Base-by-base conservation (phyloP, 148 eudicot species). In the Amaranthus palmeri region DNA sequence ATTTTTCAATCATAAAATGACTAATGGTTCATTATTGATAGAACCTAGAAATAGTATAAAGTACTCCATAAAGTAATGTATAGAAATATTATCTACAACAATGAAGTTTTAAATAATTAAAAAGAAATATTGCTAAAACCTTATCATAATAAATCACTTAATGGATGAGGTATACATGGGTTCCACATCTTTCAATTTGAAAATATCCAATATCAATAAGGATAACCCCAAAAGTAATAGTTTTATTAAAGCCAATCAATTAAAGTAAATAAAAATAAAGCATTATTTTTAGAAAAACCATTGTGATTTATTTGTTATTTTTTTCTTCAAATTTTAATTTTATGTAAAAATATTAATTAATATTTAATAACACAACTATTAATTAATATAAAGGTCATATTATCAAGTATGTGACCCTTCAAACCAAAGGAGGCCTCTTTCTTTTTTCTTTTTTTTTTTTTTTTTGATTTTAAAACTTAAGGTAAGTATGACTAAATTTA, bases 301-400 rank as follows among this genome's bases (percentile, higher is more conserved):
- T 0, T 25, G 2, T 25, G 36, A 25, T 25, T 25, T 25, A 25
- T 25, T 25, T 40, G 47, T 5, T 52, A 68, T 51, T 49, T 59
- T 18, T 45, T 18, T 25, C 11, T 10, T 14, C 43, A 52, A 36
- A 52, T 59, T 50, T 49, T 54, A 67, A 66, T 25, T 58, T 25
- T 11, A 43, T 57, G 43, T 15, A 15, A 52, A 9, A 13, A 57
- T 9, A 44, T 70, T 8, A 6, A 68, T 5, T 71, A 61, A 7
- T 60, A 62, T 41, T 72, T 36, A 15, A 50, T 40, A 42, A 63
- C 54, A 66, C 63, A 48, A 72, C 43, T 12, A 62, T 71, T 54
- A 59, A 41, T 62, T 41, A 61, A 36, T 10, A 4, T 40, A 61
- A 61, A 43, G 65, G 15, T 61, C 65, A 41, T 42, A 65, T 65